These are phyloP conservation scores for Pulveroboletus sp. DNA, from an alignment of 768 basidiomycete species.

Conservation along the genomic window DNA sequence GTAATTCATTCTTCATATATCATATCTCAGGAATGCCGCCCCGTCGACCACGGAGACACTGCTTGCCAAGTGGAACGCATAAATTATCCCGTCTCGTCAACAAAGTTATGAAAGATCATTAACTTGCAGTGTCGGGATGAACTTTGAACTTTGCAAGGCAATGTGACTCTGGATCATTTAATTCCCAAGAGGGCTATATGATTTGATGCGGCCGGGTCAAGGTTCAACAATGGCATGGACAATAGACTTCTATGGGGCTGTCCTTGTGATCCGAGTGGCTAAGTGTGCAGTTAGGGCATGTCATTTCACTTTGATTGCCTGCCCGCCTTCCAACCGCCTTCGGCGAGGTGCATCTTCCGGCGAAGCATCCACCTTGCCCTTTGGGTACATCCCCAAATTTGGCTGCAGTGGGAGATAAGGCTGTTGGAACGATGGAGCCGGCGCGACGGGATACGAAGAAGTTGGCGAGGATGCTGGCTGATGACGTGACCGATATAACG, in stretches of 20 bases:
- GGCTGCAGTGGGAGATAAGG: constrained; percentile 54
- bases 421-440: constrained; percentile 40
- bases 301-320: constrained; percentile 54
- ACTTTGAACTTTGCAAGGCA: constrained; percentile 10
- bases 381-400: constrained; percentile 46
- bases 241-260: constrained; percentile 22
- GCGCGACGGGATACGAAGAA: constrained; percentile 41
- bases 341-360: constrained; percentile 46
- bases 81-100: not conserved
- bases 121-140: constrained; percentile 6
- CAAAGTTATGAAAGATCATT: constrained; percentile 9
- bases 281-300: constrained; percentile 12
- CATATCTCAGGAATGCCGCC: constrained; percentile 13
- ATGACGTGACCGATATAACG: constrained; percentile 70
- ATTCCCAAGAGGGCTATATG: constrained; percentile 23
- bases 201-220: constrained; percentile 19
- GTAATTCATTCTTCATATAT: constrained; percentile 11
- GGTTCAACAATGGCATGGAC: constrained; percentile 19
- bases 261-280: constrained; percentile 29
- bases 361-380: constrained; percentile 25
- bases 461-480: constrained; percentile 40
- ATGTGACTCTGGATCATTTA: constrained; percentile 6
- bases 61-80: constrained; percentile 4
- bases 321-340: constrained; percentile 56
- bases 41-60: constrained; percentile 22